Base-by-base conservation (phyloP, 164 flowering plant genomes). In the Kingdonia uniflora region DNA sequence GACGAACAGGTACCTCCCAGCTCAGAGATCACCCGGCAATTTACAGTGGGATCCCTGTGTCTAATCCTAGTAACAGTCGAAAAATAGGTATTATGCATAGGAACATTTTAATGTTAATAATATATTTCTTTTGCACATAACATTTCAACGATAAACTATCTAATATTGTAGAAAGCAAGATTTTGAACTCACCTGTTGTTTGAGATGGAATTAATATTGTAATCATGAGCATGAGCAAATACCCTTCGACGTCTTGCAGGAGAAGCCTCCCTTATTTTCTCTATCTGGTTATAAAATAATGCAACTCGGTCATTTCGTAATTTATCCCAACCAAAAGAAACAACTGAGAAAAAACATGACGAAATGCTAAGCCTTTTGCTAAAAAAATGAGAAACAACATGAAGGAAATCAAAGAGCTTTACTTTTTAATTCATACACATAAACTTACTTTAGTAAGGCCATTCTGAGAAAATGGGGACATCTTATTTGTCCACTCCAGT, bases 161-260 rank as follows among this genome's bases (percentile, higher is more conserved):
- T 29, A 29, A 8, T 3, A 29, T 3, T 29, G 35, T 3, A 29
- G 8, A 29, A 29, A 29, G 8, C 35, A 8, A 25, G 25, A 38
- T 19, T 1, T 38, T 7, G 43, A 47, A 41, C 1, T 53, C 51
- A 80, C 96, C 95, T 88, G 64, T 85, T 85, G 56, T 60, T 76
- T 33, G 96, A 85, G 52, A 88, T 76, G 45, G 96, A 88, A 62
- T 88, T 85, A 58, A 88, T 74, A 67, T 78, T 79, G 67, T 57
- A 88, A 54, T 85, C 95, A 72, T 88, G 96, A 60, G 95, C 91
- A 77, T 81, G 82, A 63, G 81, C 77, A 75, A 78, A 87, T 60
- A 85, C 77, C 77, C 66, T 80, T 58, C 84, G 75, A 43, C 87
- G 83, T 71, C 74, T 79, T 69, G 94, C 70, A 53, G 55, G 53